phyloP scores from a whole-genome alignment of 179 eudicot genomes.

The Spinacia oleracea region DNA sequence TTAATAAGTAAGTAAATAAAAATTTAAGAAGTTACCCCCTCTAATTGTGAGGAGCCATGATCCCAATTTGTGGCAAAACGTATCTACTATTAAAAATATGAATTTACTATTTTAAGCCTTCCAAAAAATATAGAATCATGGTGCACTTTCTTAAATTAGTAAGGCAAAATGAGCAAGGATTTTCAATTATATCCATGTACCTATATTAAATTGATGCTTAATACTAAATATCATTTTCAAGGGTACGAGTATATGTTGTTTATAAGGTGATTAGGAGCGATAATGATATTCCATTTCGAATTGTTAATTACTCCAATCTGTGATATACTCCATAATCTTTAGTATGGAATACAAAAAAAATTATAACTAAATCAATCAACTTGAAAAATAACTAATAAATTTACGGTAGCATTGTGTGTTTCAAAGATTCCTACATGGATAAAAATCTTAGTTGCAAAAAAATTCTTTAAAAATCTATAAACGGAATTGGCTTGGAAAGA shows the following conservation, averaged over 20 bases:
- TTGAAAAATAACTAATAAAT: background rate
- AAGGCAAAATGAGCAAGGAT: background rate
- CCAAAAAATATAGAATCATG: background rate
- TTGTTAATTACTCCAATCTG: background rate
- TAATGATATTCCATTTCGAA: background rate
- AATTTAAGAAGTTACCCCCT: background rate
- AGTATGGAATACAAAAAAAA: background rate
- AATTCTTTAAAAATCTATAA: background rate
- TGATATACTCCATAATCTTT: background rate
- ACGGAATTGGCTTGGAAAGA: background rate
- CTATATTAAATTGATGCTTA: background rate
- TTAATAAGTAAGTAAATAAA: background rate
- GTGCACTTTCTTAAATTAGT: constrained; percentile 10
- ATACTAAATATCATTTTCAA: background rate
- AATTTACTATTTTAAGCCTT: background rate
- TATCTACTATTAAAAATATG: background rate
- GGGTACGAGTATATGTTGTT: background rate
- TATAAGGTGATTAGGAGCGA: background rate
- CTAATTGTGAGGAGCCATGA: constrained; percentile 28
- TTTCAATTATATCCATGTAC: background rate
- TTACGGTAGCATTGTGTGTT: background rate
- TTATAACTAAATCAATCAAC: background rate
- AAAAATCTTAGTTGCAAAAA: background rate
- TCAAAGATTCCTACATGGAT: constrained; percentile 14
- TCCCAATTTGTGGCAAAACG: constrained; percentile 15